phyloP scores from a whole-genome alignment of 2,329 filamentous ascomycete species.

The Pseudocercospora musae region DNA sequence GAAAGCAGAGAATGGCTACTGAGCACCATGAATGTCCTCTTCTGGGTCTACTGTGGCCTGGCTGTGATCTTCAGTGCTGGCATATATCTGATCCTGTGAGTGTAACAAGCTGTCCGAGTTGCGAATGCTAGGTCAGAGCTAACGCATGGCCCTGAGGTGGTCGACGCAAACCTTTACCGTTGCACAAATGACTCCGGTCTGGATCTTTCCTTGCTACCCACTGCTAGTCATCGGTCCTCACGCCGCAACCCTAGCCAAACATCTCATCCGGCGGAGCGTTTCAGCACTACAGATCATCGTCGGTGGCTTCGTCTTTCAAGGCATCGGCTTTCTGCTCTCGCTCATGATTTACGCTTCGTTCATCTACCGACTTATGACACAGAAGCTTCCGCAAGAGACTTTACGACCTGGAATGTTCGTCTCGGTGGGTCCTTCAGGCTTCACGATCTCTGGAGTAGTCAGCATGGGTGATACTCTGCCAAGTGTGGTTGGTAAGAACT shows the following conservation, averaged over 20 bases:
- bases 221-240: slow-evolving; percentile 73
- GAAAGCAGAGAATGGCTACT: slow-evolving; percentile 56
- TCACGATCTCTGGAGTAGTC: slow-evolving; percentile 61
- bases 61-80: slow-evolving; percentile 66
- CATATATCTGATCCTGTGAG: slow-evolving; percentile 71
- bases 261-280: slow-evolving; percentile 38
- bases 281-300: slow-evolving; percentile 55
- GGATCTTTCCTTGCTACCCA: slow-evolving; percentile 85
- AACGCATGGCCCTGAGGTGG: slow-evolving; percentile 49
- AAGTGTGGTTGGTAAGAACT: slow-evolving; percentile 48
- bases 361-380: slow-evolving; percentile 82
- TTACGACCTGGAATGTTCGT: slow-evolving; percentile 83
- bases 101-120: slow-evolving; percentile 36
- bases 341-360: slow-evolving; percentile 83
- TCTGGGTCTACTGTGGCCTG: slow-evolving; percentile 69
- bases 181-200: slow-evolving; percentile 80
- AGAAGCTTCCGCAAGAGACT: slow-evolving; percentile 74
- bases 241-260: slow-evolving; percentile 56
- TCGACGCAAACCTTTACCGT: slow-evolving; percentile 67
- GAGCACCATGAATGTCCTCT: slow-evolving; percentile 61
- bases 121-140: background rate
- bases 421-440: slow-evolving; percentile 71
- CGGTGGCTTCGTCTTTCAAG: slow-evolving; percentile 59
- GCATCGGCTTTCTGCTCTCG: slow-evolving; percentile 62
- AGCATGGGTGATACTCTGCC: slow-evolving; percentile 55